These are phyloP conservation scores for Rhynchosporium agropyri DNA, from an alignment of 2,329 filamentous ascomycete genomes.

Conservation along the genomic window DNA sequence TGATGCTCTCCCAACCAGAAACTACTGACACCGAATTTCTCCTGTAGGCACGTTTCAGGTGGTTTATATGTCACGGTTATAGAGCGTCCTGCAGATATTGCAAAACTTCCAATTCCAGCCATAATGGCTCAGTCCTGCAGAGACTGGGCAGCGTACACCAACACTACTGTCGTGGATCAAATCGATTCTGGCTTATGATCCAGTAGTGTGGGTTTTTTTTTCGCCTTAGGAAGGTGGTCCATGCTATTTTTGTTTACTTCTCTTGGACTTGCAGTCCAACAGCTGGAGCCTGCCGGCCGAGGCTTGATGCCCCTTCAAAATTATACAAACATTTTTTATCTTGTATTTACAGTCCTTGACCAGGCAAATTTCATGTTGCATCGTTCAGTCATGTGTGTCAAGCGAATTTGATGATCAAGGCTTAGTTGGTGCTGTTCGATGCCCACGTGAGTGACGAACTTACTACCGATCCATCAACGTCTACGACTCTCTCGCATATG, in stretches of 20 bases:
- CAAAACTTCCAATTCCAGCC: conserved; percentile 49
- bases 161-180: conserved; percentile 50
- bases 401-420: too few relatives aligned
- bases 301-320: neutral
- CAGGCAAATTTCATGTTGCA: too few relatives aligned
- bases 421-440: too few relatives aligned
- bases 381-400: too few relatives aligned
- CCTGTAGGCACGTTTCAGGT: conserved; percentile 46
- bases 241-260: neutral
- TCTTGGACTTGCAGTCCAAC: neutral
- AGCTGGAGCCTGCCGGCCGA: neutral
- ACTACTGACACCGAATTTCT: too few relatives aligned
- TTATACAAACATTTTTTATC: neutral
- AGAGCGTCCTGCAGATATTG: conserved; percentile 47
- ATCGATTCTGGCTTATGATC: conserved; percentile 53
- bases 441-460: too few relatives aligned
- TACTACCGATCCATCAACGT: too few relatives aligned
- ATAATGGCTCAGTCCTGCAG: conserved; percentile 55
- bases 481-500: too few relatives aligned
- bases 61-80: conserved; percentile 48
- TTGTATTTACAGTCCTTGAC: too few relatives aligned
- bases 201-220: neutral
- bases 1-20: too few relatives aligned
- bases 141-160: conserved; percentile 55
- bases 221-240: neutral